These are phyloP conservation scores for Schizophyllum amplum DNA, from an alignment of 1,284 basidiomycete genomes.

Conservation along the genomic window DNA sequence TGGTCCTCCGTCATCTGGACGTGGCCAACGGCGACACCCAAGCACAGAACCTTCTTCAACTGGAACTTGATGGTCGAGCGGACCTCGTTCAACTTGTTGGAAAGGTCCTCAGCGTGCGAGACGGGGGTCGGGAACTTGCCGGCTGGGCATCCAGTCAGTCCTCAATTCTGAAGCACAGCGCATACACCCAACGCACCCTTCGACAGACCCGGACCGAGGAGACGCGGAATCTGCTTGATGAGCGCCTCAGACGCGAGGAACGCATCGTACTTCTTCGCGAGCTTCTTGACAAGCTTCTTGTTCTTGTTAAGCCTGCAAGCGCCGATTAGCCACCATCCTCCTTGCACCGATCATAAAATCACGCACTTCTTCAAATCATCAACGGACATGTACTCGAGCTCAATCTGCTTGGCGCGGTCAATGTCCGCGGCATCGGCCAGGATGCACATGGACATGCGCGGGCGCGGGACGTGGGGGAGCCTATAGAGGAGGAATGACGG, in stretches of 20 bases:
- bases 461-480: slow-evolving; percentile 94
- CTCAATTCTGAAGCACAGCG: not conserved
- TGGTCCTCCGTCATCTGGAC: slow-evolving; percentile 98
- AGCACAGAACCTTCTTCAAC: slow-evolving; percentile 98
- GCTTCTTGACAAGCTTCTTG: slow-evolving; percentile 99
- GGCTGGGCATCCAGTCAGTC: slow-evolving; percentile 38
- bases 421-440: slow-evolving; percentile 98
- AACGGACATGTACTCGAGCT: slow-evolving; percentile 98
- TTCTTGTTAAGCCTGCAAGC: slow-evolving; percentile 88
- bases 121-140: slow-evolving; percentile 99
- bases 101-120: slow-evolving; percentile 88
- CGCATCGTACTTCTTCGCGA: slow-evolving; percentile 99
- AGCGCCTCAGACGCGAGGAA: slow-evolving; percentile 97
- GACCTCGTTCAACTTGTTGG: slow-evolving; percentile 91
- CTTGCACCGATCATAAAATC: not conserved
- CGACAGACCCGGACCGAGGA: slow-evolving; percentile 98
- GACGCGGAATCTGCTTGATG: slow-evolving; percentile 99
- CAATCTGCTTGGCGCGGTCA: slow-evolving; percentile 96
- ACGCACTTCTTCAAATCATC: slow-evolving; percentile 97
- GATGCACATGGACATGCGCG: slow-evolving; percentile 99
- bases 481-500: slow-evolving; percentile 28
- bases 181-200: slow-evolving; percentile 58
- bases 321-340: not conserved
- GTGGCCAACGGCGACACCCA: slow-evolving; percentile 98
- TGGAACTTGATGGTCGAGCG: slow-evolving; percentile 99